Evolutionary conservation across 176 grass and related monocot species (phyloP), one percentile per base, ranked within the genome.

Genomic region (Carex littledalei): DNA sequence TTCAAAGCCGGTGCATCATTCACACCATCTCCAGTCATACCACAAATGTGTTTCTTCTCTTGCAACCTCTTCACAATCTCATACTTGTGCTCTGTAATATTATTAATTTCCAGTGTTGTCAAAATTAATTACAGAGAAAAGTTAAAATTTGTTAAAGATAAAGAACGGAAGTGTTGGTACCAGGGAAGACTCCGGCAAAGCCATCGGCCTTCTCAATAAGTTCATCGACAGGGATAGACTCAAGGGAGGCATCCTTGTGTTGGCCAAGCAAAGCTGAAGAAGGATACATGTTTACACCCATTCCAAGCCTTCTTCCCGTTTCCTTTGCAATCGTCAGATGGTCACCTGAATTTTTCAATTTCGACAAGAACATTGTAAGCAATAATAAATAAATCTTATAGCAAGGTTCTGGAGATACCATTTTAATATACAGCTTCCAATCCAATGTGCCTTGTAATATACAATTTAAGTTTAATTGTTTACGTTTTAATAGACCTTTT

Each of bases 261-360:
- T 92, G 85, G 15, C 97, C 97, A 14, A 99, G 93, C 78, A 99
- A 79, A 15, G 97, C 62, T 65, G 97, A 99, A 73, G 97, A 99
- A 86, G 97, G 97, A 84, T 99, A 96, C 97, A 99, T 99, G 91
- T 99, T 99, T 57, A 93, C 93, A 47, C 97, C 97, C 97, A 99
- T 99, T 64, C 97, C 97, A 80, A 99, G 97, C 78, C 97, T 99
- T 81, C 97, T 85, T 63, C 97, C 97, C 0, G 97, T 99, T 86
- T 99, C 97, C 86, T 99, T 99, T 18, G 90, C 97, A 87, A 99
- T 99, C 8, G 97, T 94, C 85, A 99, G 93, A 55, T 99, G 97
- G 67, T 99, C 97, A 84, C 97, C 96, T 98, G 87, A 89, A 84
- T 20, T 13, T 20, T 34, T 32, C 29, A 26, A 31, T 82, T 82